Evolutionary conservation across 192 early-diverging fungal genomes (phyloP).

Genomic region (Pilaira anomala): DNA sequence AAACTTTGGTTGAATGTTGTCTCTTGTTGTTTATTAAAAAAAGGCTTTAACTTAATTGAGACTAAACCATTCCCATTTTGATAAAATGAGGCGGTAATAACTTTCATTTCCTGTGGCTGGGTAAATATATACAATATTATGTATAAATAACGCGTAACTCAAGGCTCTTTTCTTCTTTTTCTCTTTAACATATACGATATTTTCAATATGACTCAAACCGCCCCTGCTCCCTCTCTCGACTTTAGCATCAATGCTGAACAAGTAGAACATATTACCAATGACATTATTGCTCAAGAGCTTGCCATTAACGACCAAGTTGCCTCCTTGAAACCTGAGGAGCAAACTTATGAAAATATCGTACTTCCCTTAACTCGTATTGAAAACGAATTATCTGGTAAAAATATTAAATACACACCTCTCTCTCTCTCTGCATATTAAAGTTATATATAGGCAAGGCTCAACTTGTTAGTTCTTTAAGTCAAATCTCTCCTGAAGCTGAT

Average conservation of each 20-base stretch:
- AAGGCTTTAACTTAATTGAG: no score
- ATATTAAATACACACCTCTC: not conserved
- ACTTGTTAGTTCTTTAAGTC: conserved; percentile 21
- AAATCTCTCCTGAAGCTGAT: conserved; percentile 47
- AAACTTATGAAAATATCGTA: conserved; percentile 42
- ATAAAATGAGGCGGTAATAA: no score
- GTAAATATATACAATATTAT: no score
- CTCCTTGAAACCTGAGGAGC: conserved; percentile 30
- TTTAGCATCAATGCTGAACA: conserved; percentile 29
- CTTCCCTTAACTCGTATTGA: conserved; percentile 30
- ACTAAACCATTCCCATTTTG: no score
- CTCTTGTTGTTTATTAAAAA: no score
- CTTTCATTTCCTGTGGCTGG: no score
- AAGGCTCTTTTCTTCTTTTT: not conserved
- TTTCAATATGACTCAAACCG: conserved; percentile 13
- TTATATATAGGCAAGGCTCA: conserved; percentile 4
- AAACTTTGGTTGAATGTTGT: no score
- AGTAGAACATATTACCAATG: conserved; percentile 13
- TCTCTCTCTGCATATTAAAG: not conserved
- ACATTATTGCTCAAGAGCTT: conserved; percentile 25
- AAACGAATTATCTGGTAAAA: conserved; percentile 29
- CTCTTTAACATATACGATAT: no score
- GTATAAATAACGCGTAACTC: no score
- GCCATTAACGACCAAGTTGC: conserved; percentile 34
- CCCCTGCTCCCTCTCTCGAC: conserved; percentile 29